Evolutionary conservation across 345 rosid species (phyloP).

Genomic region (Eucalyptus caleyi): DNA sequence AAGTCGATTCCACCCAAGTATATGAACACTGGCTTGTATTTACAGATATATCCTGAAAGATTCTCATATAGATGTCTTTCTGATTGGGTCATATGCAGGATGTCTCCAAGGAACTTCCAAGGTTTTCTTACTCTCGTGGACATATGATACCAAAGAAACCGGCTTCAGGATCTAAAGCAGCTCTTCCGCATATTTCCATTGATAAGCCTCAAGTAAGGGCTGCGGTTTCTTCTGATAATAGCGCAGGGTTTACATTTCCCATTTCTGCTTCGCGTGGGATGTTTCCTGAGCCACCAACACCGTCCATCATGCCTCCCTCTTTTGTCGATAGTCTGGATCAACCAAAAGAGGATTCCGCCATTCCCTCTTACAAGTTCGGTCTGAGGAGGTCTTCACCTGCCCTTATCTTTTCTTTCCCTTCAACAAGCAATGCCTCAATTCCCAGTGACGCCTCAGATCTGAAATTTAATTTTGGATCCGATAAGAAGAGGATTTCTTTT

Average conservation of each 20-base stretch:
- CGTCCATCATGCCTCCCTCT: slow-evolving; percentile 53
- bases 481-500: slow-evolving; percentile 47
- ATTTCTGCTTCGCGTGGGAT: slow-evolving; percentile 38
- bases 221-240: slow-evolving; percentile 35
- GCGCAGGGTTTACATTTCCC: slow-evolving; percentile 59
- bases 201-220: slow-evolving; percentile 39
- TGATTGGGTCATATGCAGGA: slow-evolving; percentile 21
- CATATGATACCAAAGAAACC: slow-evolving; percentile 25
- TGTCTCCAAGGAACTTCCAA: slow-evolving; percentile 6
- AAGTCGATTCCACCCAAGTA: neutral
- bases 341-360: slow-evolving; percentile 19
- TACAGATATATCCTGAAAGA: neutral
- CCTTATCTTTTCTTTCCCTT: slow-evolving; percentile 60
- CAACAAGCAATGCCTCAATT: slow-evolving; percentile 23
- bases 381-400: slow-evolving; percentile 17
- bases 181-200: slow-evolving; percentile 42
- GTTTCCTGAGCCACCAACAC: slow-evolving; percentile 76
- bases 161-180: slow-evolving; percentile 33
- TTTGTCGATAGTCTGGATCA: slow-evolving; percentile 6
- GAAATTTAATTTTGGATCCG: slow-evolving; percentile 57
- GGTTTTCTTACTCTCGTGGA: slow-evolving; percentile 9
- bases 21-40: neutral
- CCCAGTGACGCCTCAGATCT: slow-evolving; percentile 31
- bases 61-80: neutral
- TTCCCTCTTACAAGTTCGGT: slow-evolving; percentile 55